A percentile compares a stretch with the other conserved stretches of the same genome.
Evolutionary conservation across 108 stramenopile species (phyloP).

Genomic region (Nitzschia inconspicua): DNA sequence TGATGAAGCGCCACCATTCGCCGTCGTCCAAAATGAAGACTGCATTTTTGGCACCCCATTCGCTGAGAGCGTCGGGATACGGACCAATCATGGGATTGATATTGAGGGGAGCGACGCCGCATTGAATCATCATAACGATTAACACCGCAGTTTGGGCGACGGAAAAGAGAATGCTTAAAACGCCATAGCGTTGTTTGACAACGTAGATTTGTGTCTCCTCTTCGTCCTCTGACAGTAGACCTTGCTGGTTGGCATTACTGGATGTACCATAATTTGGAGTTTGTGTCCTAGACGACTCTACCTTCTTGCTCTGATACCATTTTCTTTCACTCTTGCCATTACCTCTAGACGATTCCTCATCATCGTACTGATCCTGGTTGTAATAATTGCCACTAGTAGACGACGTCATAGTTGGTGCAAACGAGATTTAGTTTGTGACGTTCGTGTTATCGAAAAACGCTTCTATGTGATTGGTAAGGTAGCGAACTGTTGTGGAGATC

Average conservation of each 20-base stretch:
- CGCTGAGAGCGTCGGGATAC: slow-evolving; percentile 73
- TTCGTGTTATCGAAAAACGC: too few relatives aligned
- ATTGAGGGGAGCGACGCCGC: slow-evolving; percentile 66
- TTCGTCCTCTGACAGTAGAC: slow-evolving; percentile 5
- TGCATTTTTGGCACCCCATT: slow-evolving; percentile 89
- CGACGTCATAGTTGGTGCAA: too few relatives aligned
- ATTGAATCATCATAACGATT: slow-evolving; percentile 69
- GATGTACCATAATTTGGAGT: too few relatives aligned
- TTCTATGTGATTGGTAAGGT: too few relatives aligned
- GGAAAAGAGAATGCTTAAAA: slow-evolving; percentile 51
- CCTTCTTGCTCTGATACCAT: too few relatives aligned
- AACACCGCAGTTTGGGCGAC: slow-evolving; percentile 51
- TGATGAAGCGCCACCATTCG: slow-evolving; percentile 69
- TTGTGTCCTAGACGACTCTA: too few relatives aligned
- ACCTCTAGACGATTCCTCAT: too few relatives aligned
- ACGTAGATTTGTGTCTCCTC: slow-evolving; percentile 44
- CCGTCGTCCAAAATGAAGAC: slow-evolving; percentile 72
- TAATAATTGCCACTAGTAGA: too few relatives aligned
- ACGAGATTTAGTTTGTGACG: too few relatives aligned
- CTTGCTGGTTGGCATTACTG: background rate
- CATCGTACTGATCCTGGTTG: too few relatives aligned
- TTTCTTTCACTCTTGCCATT: too few relatives aligned
- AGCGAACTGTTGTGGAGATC: too few relatives aligned
- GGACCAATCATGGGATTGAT: slow-evolving; percentile 86
- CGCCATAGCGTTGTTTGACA: slow-evolving; percentile 62